Evolutionary conservation across 768 basidiomycete species (phyloP), one percentile per base, ranked within the genome.

Genomic region (Pisolithus marmoratus): DNA sequence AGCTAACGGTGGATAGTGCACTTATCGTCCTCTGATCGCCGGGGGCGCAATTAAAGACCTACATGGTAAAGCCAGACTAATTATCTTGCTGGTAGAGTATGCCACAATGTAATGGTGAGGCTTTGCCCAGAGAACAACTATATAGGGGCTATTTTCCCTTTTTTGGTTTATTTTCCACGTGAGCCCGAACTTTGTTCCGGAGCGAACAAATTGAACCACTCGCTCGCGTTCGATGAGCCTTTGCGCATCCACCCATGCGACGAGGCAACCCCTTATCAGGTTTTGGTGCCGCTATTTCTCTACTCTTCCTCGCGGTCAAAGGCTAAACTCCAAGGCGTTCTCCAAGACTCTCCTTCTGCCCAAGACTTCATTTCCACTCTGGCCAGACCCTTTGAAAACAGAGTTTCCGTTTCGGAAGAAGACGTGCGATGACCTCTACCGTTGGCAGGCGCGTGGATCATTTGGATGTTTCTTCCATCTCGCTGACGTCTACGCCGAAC

Each of bases 261-360:
- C 54, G 36, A 54, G 43, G 53, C 38, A 49, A 48, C 46, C 54
- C 38, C 47, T 46, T 2, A 34, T 51, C 46, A 55, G 55, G 54
- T 12, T 56, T 34, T 5, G 46, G 36, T 47, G 48, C 47, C 48
- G 65, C 26, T 31, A n/a, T 34, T 7, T 63, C 29, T 64, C 59
- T 15, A 59, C 58, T 37, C 38, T 49, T 5, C 20, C 45, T 31
- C 29, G 9, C 12, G 24, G 48, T 17, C 31, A 53, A 24, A 57
- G 48, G 31, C 20, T 49, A 26, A 60, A 64, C 54, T 17, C 56
- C 19, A 76, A 78, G 38, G 65, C 69, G 11, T 86, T 75, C 54
- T 72, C 79, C 5, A 68, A 75, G 37, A 90, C 93, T 0, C 72
- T 99, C 11, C 76, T 83, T 3, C 80, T 97, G 3, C 95, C 95